Conservation (phyloP, 805 yeast species). For the Kuraishia cidri region DNA sequence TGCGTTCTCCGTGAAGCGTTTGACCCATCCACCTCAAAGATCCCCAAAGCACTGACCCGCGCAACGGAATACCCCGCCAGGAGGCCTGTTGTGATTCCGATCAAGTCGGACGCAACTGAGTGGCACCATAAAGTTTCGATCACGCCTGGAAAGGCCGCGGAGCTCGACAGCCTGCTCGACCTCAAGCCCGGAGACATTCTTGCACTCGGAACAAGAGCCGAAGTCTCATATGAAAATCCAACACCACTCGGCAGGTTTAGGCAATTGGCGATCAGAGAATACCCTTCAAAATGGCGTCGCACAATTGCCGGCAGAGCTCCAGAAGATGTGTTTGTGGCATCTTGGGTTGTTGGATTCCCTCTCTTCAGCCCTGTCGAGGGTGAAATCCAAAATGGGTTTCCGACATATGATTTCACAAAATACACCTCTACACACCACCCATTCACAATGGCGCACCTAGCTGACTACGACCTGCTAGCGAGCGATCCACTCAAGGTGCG, state of each 20-base stretch:
- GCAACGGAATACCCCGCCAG: constrained; percentile 40
- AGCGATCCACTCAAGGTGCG: constrained; percentile 51
- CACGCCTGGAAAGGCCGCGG: constrained; percentile 19
- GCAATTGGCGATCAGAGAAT: constrained; percentile 55
- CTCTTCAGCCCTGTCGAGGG: constrained; percentile 70
- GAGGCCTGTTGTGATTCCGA: constrained; percentile 47
- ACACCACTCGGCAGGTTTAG: constrained; percentile 88
- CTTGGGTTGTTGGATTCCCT: constrained; percentile 93
- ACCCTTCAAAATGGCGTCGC: constrained; percentile 43
- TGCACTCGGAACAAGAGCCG: constrained; percentile 70
- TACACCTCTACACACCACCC: constrained; percentile 90
- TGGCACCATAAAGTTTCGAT: constrained; percentile 33
- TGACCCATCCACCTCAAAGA: constrained; percentile 14
- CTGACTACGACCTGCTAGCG: constrained; percentile 52
- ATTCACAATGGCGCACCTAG: constrained; percentile 81
- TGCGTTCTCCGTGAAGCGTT: constrained; percentile 50
- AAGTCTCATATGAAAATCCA: constrained; percentile 77
- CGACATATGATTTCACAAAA: constrained; percentile 40
- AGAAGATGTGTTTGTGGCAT: constrained; percentile 41
- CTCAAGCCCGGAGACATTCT: constrained; percentile 63
- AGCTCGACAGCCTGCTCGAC: constrained; percentile 23
- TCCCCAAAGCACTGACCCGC: constrained; percentile 24
- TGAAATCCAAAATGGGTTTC: constrained; percentile 29
- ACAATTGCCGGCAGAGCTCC: constrained; percentile 14
- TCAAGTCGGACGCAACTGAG: constrained; percentile 30